Evolutionary conservation across 192 early-diverging fungal species (phyloP), one percentile per base, ranked within the genome.

Genomic region (Phlyctochytrium planicorne): DNA sequence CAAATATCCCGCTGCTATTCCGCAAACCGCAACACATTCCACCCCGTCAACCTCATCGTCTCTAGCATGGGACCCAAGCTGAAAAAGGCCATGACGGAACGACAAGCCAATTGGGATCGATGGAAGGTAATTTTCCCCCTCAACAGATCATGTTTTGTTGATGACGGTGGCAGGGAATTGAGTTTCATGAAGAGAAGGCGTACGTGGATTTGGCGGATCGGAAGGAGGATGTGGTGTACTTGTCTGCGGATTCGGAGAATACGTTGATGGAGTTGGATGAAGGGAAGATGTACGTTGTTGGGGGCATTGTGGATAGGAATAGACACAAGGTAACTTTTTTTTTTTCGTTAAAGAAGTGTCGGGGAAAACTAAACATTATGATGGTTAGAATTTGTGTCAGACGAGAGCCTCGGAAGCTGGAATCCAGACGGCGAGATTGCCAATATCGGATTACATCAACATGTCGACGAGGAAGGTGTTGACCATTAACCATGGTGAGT

Each of bases 241-340:
- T 98, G 52, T 91, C 91, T 0, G 97, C 95, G 1, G 97, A 98
- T 67, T 90, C 93, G 16, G 81, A 86, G 3, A 89, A 92, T 59
- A 80, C 80, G 17, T 65, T 94, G 20, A 69, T 82, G 1, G 67
- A 75, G 3, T 72, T 98, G 34, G 92, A 95, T 2, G 82, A 84
- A n/a, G 68, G 67, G 0, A 92, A 90, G 52, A 78, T 87, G 2
- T 98, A 98, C 74, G 70, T 98, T 17, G 89, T 98, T 71, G 97
- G 97, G 34, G 94, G 94, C 0, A 84, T 98, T 53, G 97, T 98
- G 0, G 97, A 98, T 68, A 92, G 91, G 70, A 98, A 98, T 67
- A 77, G 95, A 36, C 79, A 94, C 73, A 91, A 91, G 71, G 84
- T 81, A 50, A 30, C 29, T 25, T 0, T 20, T 73, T 2, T 53